phyloP scores from a whole-genome alignment of 148 eudicot genomes.

The Chenopodium formosanum region DNA sequence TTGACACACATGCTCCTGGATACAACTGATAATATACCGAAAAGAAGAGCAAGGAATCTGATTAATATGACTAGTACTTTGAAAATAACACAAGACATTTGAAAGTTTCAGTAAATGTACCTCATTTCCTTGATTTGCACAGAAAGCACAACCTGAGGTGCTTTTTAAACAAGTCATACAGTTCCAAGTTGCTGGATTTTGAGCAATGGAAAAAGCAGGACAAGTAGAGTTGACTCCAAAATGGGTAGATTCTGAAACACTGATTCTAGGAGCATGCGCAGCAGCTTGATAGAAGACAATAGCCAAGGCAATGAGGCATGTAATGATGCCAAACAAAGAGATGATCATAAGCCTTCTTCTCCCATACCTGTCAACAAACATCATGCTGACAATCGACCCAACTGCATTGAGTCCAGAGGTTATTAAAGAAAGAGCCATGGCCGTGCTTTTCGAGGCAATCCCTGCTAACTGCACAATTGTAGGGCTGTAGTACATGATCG shows the following conservation, averaged over 20 bases:
- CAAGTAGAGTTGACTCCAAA: constrained; percentile 73
- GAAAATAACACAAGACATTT: too few relatives aligned
- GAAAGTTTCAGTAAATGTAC: constrained; percentile 30
- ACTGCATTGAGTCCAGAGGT: constrained; percentile 77
- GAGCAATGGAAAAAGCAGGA: constrained; percentile 35
- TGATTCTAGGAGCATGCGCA: constrained; percentile 50
- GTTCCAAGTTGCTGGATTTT: constrained; percentile 51
- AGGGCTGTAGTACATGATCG: constrained; percentile 86
- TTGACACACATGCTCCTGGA: constrained; percentile 70
- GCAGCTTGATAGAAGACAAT: constrained; percentile 55
- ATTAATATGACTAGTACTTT: neutral
- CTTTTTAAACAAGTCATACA: constrained; percentile 78
- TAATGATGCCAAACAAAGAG: constrained; percentile 72
- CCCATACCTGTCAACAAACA: constrained; percentile 72
- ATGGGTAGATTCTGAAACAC: constrained; percentile 44
- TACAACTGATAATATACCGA: constrained; percentile 33
- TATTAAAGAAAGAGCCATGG: constrained; percentile 77
- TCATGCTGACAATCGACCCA: constrained; percentile 76
- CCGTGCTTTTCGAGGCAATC: constrained; percentile 74
- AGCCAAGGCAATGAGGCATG: constrained; percentile 55
- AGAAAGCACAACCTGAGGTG: constrained; percentile 57
- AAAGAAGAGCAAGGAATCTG: neutral
- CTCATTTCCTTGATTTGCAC: constrained; percentile 47
- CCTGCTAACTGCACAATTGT: constrained; percentile 88
- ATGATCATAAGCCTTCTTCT: constrained; percentile 76